phyloP scores from a whole-genome alignment of 768 basidiomycete species.

The Podaxis sp. region DNA sequence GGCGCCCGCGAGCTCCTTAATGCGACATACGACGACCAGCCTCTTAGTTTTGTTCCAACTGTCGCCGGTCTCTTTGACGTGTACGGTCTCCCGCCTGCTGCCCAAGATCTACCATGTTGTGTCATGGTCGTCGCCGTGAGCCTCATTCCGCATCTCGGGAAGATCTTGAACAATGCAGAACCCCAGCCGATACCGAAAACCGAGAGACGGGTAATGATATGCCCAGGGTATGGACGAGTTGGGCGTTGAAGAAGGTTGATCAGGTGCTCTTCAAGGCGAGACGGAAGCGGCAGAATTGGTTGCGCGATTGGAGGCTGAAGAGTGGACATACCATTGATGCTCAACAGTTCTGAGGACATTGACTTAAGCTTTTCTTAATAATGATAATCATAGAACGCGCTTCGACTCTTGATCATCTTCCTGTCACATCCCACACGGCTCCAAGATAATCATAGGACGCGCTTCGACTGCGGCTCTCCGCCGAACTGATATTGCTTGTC shows the following conservation, averaged over 20 bases:
- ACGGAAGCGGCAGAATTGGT: not conserved
- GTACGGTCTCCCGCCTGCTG: slow-evolving; percentile 49
- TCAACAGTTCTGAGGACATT: not conserved
- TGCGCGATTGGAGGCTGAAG: slow-evolving; percentile 1
- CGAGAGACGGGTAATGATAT: slow-evolving; percentile 14
- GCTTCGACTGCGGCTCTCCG: not conserved
- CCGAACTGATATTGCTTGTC: not conserved
- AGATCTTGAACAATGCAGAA: too few relatives aligned
- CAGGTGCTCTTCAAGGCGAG: slow-evolving; percentile 15
- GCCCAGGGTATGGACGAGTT: slow-evolving; percentile 23
- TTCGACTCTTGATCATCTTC: not conserved
- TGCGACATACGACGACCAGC: slow-evolving; percentile 42
- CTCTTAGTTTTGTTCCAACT: slow-evolving; percentile 45
- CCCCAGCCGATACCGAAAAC: not conserved
- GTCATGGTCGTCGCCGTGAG: slow-evolving; percentile 47
- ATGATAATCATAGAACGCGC: not conserved
- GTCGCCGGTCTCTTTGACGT: slow-evolving; percentile 49
- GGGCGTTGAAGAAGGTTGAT: slow-evolving; percentile 26
- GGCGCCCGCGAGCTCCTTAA: slow-evolving; percentile 58
- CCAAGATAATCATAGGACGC: not conserved
- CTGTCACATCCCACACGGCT: too few relatives aligned
- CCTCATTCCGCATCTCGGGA: slow-evolving; percentile 26
- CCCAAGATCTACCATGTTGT: slow-evolving; percentile 53
- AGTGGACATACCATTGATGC: slow-evolving; percentile 1
- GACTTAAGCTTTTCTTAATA: not conserved